Base-by-base conservation (phyloP, 2,329 filamentous ascomycete genomes). In the Trichoderma koningiopsis region DNA sequence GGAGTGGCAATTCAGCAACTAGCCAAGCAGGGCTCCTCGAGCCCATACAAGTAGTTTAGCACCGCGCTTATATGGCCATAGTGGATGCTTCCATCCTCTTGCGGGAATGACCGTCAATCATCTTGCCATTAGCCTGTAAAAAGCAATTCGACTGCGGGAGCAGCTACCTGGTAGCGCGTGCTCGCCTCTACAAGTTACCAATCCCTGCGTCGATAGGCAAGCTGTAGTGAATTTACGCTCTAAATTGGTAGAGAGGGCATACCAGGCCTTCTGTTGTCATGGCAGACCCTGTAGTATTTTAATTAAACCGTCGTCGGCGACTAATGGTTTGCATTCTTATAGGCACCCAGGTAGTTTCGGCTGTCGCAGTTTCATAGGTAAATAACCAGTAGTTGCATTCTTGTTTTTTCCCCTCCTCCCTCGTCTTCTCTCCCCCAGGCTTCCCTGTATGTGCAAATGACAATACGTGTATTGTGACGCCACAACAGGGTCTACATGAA, bases 21-120 rank as follows among this genome's bases (percentile, higher is more conserved):
- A 29, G 37, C 49, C 13, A 55, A 13, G 53, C 53, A 49, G 53
- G 53, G 10, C 52, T 56, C 55, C 24, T 47, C 24, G 5, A 37
- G 52, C 37, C 40, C 40, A 10, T 43, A 43, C 19, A 13, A 27
- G 27, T 27, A 27, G 52, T 56, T 35, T 56, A 16, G 52, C 52
- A 33, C 29, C 53, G 35, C 27, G 52, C 37, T 24, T 33, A 33
- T 27, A 29, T 19, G 19, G 24, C 24, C 40, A 35, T n/a, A 33
- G 63, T 58, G 63, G 53, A 47, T 47, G 47, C 22, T 40, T 49
- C 65, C 57, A 62, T 68, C 65, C 40, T 53, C 43, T 37, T 52
- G 62, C 57, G 65, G 57, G 57, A 52, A 60, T 29, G 56, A 62
- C 56, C 24, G 40, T 52, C 65, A 68, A 53, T 57, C 53, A 35